Evolutionary conservation across 2,329 filamentous ascomycete genomes (phyloP), one percentile per base, ranked within the genome.

Genomic region (Cladosporium sp.): DNA sequence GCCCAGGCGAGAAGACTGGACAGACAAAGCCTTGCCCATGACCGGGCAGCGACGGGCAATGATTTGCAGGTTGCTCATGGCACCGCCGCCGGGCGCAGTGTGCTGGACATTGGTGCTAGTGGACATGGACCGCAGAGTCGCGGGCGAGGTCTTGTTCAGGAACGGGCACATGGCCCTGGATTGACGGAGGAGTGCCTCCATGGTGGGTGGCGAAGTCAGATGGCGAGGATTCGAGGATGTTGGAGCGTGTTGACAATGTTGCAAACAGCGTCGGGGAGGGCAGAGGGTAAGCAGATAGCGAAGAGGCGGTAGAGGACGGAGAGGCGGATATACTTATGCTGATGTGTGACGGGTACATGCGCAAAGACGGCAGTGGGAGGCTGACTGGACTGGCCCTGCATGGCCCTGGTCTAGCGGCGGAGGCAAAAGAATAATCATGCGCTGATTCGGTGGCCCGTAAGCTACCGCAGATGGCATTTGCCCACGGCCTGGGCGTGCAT

Each of bases 91-190:
- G 59, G 87, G 88, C 56, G 88, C 89, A 63, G 83, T 82, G 73
- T 85, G 84, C 67, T 80, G 83, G 50, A 78, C 84, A 72, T 78
- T 86, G 76, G 78, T 86, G 57, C 89, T 83, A 60, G 88, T 91
- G 51, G 89, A 95, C 72, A 99, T 84, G 60, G 92, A 89, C 67
- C 94, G 92, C 64, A 99, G 86, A 59, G 92, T 92, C 67, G 92
- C 88, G 67, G 93, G 91, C 38, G 92, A 93, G 37, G 94, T 93
- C 78, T 92, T 90, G 82, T 92, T 93, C 76, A 99, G 82, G 79
- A 99, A 99, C 58, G 94, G 94, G 79, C 94, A 99, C 87, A 99
- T 89, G 73, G 89, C 86, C 83, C 92, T 92, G 74, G 92, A 97
- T 78, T 97, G 92, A 76, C 91, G 91, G 70, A 97, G 86, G 69